A percentile compares a stretch with the other conserved stretches of the same genome.
These are phyloP conservation scores for Mortierella sp. DNA, from an alignment of 371 early-diverging fungal species.

Conservation along the genomic window DNA sequence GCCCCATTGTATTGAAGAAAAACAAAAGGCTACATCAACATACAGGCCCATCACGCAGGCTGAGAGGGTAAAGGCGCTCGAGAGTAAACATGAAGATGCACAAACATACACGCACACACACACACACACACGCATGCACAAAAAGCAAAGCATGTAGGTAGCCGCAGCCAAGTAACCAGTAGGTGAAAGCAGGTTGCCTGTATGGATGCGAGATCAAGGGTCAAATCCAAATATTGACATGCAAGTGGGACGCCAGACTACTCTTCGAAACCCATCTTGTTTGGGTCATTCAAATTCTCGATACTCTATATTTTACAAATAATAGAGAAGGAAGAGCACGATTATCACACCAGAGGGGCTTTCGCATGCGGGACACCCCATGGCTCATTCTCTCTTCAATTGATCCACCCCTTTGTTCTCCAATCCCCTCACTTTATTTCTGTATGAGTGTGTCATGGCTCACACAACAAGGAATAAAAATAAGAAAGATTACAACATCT, in stretches of 20 bases:
- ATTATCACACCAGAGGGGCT: neutral
- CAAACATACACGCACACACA: neutral
- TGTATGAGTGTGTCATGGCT: slow-evolving; percentile 11
- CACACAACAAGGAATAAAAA: neutral
- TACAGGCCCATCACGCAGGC: neutral
- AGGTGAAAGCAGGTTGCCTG: too few species aligned
- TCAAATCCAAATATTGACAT: neutral
- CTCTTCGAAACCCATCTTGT: neutral
- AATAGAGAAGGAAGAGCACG: neutral
- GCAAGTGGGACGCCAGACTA: neutral
- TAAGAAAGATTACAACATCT: neutral
- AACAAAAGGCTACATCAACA: neutral
- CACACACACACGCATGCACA: neutral
- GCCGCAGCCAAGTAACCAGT: neutral
- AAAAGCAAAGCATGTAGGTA: neutral
- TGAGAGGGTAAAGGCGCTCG: neutral
- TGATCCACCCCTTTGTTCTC: neutral
- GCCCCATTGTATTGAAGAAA: neutral
- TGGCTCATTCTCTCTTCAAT: neutral
- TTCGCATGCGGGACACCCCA: neutral
- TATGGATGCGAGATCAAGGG: too few species aligned
- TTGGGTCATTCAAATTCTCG: neutral
- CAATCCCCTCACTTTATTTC: neutral
- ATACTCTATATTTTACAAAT: neutral
- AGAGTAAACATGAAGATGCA: neutral